phyloP scores from a whole-genome alignment of 148 eudicot genomes.

The Beta vulgaris region DNA sequence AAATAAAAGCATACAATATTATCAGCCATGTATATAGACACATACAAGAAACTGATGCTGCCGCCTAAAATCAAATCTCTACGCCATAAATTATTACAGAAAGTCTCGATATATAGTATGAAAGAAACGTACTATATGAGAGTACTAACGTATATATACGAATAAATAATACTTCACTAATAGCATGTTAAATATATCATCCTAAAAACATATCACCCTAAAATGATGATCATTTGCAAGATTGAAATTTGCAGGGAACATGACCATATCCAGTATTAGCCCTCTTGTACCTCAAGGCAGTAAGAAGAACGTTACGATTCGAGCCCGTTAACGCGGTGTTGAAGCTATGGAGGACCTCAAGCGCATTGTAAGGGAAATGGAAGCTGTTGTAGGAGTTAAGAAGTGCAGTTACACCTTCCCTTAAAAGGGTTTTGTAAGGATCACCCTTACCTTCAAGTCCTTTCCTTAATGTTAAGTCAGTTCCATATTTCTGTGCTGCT shows the following conservation, averaged over 20 bases:
- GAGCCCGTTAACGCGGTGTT: slow-evolving; percentile 58
- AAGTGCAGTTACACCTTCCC: slow-evolving; percentile 78
- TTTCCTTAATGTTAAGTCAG: slow-evolving; percentile 42
- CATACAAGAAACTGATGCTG: background rate
- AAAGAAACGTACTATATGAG: background rate
- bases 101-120: background rate
- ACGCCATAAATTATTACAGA: background rate
- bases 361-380: slow-evolving; percentile 56
- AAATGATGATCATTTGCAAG: slow-evolving; percentile 83
- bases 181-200: too few species aligned
- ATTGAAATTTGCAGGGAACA: slow-evolving; percentile 48
- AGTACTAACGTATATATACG: background rate
- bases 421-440: slow-evolving; percentile 70
- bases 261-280: slow-evolving; percentile 67
- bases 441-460: slow-evolving; percentile 71
- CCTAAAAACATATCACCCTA: too few species aligned
- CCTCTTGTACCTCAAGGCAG: slow-evolving; percentile 66
- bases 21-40: background rate
- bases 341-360: slow-evolving; percentile 42
- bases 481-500: slow-evolving; percentile 62
- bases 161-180: background rate
- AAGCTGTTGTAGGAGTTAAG: slow-evolving; percentile 73
- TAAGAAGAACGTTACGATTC: slow-evolving; percentile 45
- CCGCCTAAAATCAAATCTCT: background rate
- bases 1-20: background rate